These are phyloP conservation scores for Nymphaea colorata DNA, from an alignment of 164 flowering plant species.

Conservation along the genomic window DNA sequence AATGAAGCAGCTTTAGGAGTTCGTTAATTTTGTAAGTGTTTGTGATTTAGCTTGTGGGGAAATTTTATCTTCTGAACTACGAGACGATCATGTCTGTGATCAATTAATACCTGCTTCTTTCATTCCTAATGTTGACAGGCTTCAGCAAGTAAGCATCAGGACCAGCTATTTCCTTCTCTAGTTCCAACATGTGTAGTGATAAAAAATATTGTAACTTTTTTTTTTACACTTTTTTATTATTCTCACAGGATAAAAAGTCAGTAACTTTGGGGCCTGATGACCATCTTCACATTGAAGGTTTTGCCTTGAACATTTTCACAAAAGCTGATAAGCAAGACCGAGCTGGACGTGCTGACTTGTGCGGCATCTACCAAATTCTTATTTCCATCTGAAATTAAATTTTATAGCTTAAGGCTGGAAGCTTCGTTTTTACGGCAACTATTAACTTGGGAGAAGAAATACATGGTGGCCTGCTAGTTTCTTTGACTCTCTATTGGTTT, in stretches of 20 bases:
- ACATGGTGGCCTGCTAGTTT: background rate
- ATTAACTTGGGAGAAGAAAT: background rate
- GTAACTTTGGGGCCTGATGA: constrained; percentile 76
- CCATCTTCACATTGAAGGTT: constrained; percentile 75
- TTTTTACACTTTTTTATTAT: background rate
- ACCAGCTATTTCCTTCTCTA: background rate
- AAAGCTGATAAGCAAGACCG: constrained; percentile 98
- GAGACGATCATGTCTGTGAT: too few relatives aligned
- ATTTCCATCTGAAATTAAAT: background rate
- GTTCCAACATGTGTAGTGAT: background rate
- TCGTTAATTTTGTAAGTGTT: too few relatives aligned
- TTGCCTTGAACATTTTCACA: constrained; percentile 80
- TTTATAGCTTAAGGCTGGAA: too few relatives aligned
- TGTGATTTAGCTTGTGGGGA: too few relatives aligned
- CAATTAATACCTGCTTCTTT: background rate
- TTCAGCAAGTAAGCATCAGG: background rate
- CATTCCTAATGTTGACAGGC: background rate
- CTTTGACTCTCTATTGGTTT: too few relatives aligned
- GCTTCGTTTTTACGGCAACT: too few relatives aligned
- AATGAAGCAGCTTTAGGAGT: too few relatives aligned
- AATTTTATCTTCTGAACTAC: too few relatives aligned
- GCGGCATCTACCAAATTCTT: constrained; percentile 12
- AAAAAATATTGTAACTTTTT: background rate
- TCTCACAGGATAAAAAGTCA: constrained; percentile 79
- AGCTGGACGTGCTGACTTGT: constrained; percentile 94